These are phyloP conservation scores for Litsea cubeba DNA, from an alignment of 164 flowering plant species.

Conservation along the genomic window DNA sequence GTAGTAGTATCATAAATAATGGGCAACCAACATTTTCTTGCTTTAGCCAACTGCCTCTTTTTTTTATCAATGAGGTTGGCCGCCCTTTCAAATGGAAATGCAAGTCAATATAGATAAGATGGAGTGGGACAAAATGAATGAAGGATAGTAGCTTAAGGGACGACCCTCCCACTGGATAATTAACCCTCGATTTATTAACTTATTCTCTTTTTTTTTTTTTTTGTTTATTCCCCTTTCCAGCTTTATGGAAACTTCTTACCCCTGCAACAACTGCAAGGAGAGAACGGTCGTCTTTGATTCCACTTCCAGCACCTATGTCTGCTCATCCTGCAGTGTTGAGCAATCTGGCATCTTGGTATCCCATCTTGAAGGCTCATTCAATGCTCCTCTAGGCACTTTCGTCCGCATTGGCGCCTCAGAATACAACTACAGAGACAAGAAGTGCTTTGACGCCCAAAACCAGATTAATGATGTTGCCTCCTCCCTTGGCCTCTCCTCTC, in stretches of 20 bases:
- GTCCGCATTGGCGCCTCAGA: slow-evolving; percentile 34
- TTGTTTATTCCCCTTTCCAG: no score
- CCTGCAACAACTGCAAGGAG: slow-evolving; percentile 38
- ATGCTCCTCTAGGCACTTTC: slow-evolving; percentile 50
- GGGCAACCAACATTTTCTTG: no score
- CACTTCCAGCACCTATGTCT: slow-evolving; percentile 30
- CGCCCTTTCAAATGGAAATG: no score
- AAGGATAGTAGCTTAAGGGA: no score
- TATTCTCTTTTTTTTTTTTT: no score
- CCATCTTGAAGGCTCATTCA: slow-evolving; percentile 35
- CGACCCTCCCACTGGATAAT: no score
- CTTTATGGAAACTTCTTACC: background rate
- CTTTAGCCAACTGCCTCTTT: no score
- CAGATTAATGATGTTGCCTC: slow-evolving; percentile 38
- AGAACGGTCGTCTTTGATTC: slow-evolving; percentile 37
- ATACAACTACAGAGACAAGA: slow-evolving; percentile 39
- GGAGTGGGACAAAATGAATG: no score
- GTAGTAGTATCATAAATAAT: no score
- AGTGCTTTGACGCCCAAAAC: slow-evolving; percentile 42
- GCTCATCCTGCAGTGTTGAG: slow-evolving; percentile 49
- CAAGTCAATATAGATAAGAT: no score
- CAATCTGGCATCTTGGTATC: slow-evolving; percentile 41
- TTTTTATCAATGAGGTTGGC: no score
- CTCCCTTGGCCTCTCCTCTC: slow-evolving; percentile 28
- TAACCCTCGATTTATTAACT: no score